Evolutionary conservation across 2,329 filamentous ascomycete genomes (phyloP).

Genomic region (Xylariaceae sp.): DNA sequence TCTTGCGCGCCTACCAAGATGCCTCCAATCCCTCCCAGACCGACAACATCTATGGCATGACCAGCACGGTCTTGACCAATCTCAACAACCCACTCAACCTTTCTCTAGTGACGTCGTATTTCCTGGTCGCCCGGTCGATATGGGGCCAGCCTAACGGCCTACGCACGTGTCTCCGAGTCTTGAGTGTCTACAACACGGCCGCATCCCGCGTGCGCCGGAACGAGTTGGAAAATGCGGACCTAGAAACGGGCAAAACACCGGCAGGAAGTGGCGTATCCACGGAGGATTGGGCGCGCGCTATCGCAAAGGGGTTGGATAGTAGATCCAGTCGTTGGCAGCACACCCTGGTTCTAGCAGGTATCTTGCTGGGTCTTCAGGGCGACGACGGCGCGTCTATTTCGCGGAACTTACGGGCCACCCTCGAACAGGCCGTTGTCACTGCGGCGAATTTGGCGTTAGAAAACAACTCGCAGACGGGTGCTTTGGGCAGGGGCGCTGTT

Average conservation of each 20-base stretch:
- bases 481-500: conserved; percentile 47
- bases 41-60: conserved; percentile 59
- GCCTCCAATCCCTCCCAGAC: conserved; percentile 46
- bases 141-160: conserved; percentile 60
- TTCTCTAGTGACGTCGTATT: conserved; percentile 64
- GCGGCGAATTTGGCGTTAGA: conserved; percentile 73
- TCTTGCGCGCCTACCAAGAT: conserved; percentile 56
- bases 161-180: conserved; percentile 57
- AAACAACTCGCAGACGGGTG: conserved; percentile 37
- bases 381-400: conserved; percentile 60
- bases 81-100: conserved; percentile 73
- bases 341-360: conserved; percentile 69
- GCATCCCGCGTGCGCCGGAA: conserved; percentile 49
- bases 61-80: conserved; percentile 60
- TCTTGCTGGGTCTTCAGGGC: conserved; percentile 70
- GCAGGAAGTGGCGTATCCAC: conserved; percentile 42
- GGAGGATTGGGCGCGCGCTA: conserved; percentile 52
- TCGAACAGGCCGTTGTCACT: conserved; percentile 68
- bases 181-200: conserved; percentile 68
- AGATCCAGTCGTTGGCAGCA: conserved; percentile 73
- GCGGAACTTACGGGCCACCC: conserved; percentile 55
- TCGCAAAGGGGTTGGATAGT: conserved; percentile 53
- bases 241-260: conserved; percentile 21
- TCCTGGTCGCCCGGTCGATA: conserved; percentile 65
- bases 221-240: conserved; percentile 38